Percentiles rank a stretch among this genome's conserved stretches.
phyloP scores from a whole-genome alignment of 345 rosid genomes.

The Heritiera fomes region DNA sequence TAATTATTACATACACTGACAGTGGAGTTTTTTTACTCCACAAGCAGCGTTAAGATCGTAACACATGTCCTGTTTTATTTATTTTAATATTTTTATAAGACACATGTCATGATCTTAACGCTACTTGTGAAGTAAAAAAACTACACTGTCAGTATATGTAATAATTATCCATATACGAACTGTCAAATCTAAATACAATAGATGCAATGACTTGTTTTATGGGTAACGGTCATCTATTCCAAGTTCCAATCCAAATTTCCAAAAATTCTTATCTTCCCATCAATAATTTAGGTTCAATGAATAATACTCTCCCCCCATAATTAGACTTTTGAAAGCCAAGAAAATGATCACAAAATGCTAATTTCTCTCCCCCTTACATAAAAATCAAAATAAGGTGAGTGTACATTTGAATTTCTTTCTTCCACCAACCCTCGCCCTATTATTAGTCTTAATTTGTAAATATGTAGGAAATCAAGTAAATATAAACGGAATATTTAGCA shows the following conservation, averaged over 20 bases:
- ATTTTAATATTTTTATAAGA: no score
- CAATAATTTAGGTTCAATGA: slow-evolving; percentile 6
- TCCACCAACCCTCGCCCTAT: neutral
- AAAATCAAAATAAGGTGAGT: neutral
- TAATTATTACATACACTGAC: no score
- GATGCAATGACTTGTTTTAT: no score
- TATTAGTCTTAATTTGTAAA: neutral
- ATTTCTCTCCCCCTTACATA: neutral
- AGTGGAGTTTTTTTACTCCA: no score
- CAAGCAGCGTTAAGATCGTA: no score
- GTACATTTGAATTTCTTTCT: neutral
- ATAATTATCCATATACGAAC: no score
- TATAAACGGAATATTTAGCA: neutral
- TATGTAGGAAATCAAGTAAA: no score
- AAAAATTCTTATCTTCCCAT: slow-evolving; percentile 10
- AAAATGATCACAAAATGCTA: neutral
- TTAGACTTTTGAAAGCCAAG: slow-evolving; percentile 23
- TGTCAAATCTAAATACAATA: no score
- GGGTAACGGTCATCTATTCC: neutral
- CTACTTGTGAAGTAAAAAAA: no score
- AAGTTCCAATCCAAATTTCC: slow-evolving; percentile 19
- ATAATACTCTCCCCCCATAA: slow-evolving; percentile 13
- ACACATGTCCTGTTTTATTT: no score
- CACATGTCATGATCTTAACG: no score
- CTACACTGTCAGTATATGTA: no score